Evolutionary conservation across 192 early-diverging fungal genomes (phyloP).

Genomic region (Chytriomyces hyalinus): DNA sequence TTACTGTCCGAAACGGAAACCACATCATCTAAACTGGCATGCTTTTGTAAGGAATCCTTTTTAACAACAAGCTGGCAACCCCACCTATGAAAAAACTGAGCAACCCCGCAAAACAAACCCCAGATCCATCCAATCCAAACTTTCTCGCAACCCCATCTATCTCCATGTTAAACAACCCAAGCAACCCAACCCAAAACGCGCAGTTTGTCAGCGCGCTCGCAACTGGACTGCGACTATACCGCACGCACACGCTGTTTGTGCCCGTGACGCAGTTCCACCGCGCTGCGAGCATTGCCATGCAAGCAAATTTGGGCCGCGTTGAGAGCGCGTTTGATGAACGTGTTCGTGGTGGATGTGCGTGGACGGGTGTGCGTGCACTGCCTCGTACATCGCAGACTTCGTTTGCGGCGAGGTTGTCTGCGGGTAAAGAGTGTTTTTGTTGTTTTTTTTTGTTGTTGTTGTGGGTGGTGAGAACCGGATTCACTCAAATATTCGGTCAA

Average conservation of each 20-base stretch:
- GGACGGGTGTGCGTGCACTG: background rate
- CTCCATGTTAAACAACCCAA: background rate
- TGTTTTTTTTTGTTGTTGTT: too few relatives aligned
- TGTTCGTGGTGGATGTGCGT: background rate
- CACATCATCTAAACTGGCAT: constrained; percentile 9
- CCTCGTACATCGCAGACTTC: background rate
- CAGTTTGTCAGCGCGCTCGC: constrained; percentile 29
- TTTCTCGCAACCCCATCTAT: background rate
- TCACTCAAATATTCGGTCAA: background rate
- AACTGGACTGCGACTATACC: constrained; percentile 38
- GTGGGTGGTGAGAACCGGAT: background rate
- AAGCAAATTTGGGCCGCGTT: constrained; percentile 24
- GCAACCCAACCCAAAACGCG: background rate
- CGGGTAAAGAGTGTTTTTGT: too few relatives aligned
- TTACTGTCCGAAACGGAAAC: constrained; percentile 35
- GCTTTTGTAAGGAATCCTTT: constrained; percentile 19
- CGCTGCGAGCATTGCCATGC: constrained; percentile 19
- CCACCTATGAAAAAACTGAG: background rate
- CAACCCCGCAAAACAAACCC: background rate
- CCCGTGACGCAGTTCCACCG: constrained; percentile 39
- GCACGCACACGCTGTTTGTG: constrained; percentile 38
- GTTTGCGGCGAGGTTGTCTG: too few relatives aligned
- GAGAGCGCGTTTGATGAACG: background rate
- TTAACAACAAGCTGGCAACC: background rate
- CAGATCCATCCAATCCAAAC: background rate